Evolutionary conservation across 352 stramenopile species (phyloP).

Genomic region (Thalassiosira mediterranea): DNA sequence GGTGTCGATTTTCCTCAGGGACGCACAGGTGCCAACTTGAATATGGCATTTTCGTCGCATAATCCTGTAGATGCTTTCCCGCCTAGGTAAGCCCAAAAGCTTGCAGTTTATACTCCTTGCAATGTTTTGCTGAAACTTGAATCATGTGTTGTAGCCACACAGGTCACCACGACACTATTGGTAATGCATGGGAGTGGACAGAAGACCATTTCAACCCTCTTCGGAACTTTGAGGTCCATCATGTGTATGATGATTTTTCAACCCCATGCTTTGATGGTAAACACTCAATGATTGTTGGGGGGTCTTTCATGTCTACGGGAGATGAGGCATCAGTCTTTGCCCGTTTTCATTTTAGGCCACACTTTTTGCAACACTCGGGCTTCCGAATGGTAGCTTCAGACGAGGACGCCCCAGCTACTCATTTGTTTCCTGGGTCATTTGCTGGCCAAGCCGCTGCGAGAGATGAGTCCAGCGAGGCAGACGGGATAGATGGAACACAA

Average conservation of each 20-base stretch:
- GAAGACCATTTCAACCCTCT: constrained; percentile 95
- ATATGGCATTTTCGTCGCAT: constrained; percentile 90
- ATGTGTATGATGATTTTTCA: constrained; percentile 97
- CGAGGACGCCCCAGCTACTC: constrained; percentile 80
- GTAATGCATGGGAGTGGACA: constrained; percentile 96
- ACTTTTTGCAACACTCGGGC: constrained; percentile 96
- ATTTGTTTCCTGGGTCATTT: constrained; percentile 73
- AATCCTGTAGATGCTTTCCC: constrained; percentile 89
- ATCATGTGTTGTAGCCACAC: no score
- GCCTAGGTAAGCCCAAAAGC: no score
- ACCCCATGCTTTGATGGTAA: constrained; percentile 97
- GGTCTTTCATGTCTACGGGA: constrained; percentile 93
- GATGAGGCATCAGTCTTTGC: constrained; percentile 95
- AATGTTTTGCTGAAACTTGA: no score
- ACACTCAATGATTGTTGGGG: constrained; percentile 95
- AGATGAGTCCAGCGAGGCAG: constrained; percentile 23
- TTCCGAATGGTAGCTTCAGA: constrained; percentile 92
- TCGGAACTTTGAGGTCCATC: constrained; percentile 87
- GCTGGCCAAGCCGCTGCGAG: constrained; percentile 62
- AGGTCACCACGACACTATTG: constrained; percentile 92
- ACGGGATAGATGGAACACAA: not conserved
- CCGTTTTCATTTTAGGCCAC: constrained; percentile 95
- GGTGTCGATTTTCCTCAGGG: constrained; percentile 67
- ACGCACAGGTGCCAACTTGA: constrained; percentile 88
- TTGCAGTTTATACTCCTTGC: no score